Percentiles rank a stretch among this genome's conserved stretches.
Evolutionary conservation across 2,329 filamentous ascomycete species (phyloP).

Genomic region (Chaetomiaceae sp.): DNA sequence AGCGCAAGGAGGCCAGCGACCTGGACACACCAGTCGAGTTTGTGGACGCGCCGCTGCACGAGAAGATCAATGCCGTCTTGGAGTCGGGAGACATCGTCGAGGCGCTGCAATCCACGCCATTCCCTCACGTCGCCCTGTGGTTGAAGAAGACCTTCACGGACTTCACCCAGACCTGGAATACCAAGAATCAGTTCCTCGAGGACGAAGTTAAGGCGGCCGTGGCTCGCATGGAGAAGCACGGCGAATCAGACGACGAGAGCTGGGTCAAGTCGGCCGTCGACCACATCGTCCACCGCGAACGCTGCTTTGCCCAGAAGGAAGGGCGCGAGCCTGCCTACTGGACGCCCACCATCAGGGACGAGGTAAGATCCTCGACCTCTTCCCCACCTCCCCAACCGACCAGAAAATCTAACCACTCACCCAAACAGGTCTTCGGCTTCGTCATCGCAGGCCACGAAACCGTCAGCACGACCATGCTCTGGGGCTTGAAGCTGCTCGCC

Average conservation of each 20-base stretch:
- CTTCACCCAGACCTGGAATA: background rate
- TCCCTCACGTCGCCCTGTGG: background rate
- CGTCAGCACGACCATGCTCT: background rate
- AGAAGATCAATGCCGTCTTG: background rate
- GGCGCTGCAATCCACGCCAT: background rate
- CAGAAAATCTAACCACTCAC: too few species aligned
- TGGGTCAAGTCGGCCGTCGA: background rate
- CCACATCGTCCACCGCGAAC: background rate
- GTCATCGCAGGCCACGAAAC: background rate
- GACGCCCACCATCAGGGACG: background rate
- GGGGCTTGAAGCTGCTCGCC: background rate
- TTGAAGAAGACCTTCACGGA: background rate
- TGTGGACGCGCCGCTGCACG: background rate
- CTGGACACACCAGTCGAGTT: background rate
- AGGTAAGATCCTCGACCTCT: too few species aligned
- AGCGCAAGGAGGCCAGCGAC: background rate
- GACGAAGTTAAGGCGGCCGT: background rate
- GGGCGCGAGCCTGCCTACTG: background rate
- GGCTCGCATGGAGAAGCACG: background rate
- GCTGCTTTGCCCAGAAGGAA: background rate
- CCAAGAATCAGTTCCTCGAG: background rate
- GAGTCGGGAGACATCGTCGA: background rate
- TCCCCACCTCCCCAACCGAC: too few species aligned
- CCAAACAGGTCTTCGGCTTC: too few species aligned
- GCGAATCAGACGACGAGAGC: background rate